Conservation (phyloP, 2,329 filamentous ascomycete genomes). For the Cadophora luteo-olivacea region DNA sequence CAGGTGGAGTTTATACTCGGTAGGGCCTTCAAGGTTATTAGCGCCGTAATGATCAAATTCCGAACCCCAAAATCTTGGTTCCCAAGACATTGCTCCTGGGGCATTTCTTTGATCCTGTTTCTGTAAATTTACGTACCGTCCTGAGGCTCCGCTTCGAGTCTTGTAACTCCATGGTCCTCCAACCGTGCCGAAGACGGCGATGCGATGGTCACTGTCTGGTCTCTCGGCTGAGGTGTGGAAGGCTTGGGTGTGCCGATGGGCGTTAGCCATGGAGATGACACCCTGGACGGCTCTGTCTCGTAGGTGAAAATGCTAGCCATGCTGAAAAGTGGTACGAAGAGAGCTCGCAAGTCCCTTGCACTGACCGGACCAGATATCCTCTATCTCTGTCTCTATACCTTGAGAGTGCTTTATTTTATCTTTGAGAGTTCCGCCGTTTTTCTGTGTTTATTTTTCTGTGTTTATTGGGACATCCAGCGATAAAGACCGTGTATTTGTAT, state of each 20-base stretch:
- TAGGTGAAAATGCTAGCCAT: conserved; percentile 98
- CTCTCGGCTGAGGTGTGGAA: conserved; percentile 37
- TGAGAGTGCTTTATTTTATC: neutral
- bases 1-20: conserved; percentile 95
- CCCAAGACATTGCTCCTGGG: too few species aligned
- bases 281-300: conserved; percentile 84
- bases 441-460: conserved; percentile 28
- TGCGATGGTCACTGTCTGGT: conserved; percentile 32
- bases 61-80: too few species aligned
- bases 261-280: conserved; percentile 88
- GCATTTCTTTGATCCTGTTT: too few species aligned
- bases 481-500: conserved; percentile 58
- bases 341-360: neutral
- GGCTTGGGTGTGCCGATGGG: conserved; percentile 50
- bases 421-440: conserved; percentile 28
- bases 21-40: conserved; percentile 70
- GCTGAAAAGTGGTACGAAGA: conserved; percentile 9
- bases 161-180: conserved; percentile 71
- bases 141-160: conserved; percentile 88
- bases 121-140: too few species aligned
- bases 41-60: too few species aligned
- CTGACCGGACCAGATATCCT: neutral
- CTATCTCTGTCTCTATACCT: neutral
- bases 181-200: conserved; percentile 51
- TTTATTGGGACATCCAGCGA: conserved; percentile 30